Evolutionary conservation across 352 stramenopile genomes (phyloP).

Genomic region (Vaucheria bursata): DNA sequence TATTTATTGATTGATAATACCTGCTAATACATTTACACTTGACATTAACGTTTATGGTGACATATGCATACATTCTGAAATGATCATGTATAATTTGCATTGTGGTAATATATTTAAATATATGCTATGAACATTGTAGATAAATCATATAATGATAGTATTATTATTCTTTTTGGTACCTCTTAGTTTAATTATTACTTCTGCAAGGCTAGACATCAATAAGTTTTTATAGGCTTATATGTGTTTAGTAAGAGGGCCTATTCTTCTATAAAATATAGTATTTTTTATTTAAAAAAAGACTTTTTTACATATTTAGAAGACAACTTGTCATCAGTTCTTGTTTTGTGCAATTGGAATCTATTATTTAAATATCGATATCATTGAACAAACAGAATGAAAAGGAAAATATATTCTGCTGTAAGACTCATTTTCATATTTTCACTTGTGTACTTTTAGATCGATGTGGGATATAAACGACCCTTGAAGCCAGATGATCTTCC

Average conservation of each 20-base stretch:
- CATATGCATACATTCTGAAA: neutral
- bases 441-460: neutral
- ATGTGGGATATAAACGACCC: constrained; percentile 17
- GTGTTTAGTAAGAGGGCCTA: too few species aligned
- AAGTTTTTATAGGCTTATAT: too few species aligned
- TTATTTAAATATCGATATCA: neutral
- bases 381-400: too few species aligned
- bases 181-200: too few species aligned
- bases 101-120: neutral
- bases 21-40: too few species aligned
- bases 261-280: neutral
- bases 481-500: constrained; percentile 32
- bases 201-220: too few species aligned
- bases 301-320: neutral
- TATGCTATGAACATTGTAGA: neutral
- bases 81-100: neutral
- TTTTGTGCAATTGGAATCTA: neutral
- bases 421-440: neutral
- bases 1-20: neutral
- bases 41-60: too few species aligned
- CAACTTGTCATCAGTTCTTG: neutral
- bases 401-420: neutral
- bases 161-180: neutral
- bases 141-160: neutral
- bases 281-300: neutral